Evolutionary conservation across 2,329 filamentous ascomycete genomes (phyloP).

Genomic region (Balansia obtecta): DNA sequence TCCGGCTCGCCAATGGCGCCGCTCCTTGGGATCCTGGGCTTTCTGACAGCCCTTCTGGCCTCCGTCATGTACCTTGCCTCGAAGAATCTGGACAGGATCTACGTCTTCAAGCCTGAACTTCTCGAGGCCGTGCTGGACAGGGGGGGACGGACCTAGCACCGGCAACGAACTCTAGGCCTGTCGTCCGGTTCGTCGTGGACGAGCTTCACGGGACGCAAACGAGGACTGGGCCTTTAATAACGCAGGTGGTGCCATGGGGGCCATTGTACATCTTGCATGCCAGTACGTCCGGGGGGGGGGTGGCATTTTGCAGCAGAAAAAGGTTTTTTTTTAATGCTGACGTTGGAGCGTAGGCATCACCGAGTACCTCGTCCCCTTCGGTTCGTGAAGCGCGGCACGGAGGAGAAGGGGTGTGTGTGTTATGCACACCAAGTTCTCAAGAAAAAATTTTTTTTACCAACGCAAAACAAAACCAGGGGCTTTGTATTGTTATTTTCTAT

Average conservation of each 20-base stretch:
- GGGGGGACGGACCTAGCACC: conserved; percentile 52
- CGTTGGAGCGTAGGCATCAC: conserved; percentile 45
- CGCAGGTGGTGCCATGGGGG: conserved; percentile 81
- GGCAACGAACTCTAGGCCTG: conserved; percentile 64
- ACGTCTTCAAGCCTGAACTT: conserved; percentile 60
- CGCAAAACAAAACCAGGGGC: neutral
- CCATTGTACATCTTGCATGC: conserved; percentile 87
- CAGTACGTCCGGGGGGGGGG: too few species aligned
- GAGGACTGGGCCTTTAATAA: conserved; percentile 92
- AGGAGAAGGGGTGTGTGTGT: too few species aligned
- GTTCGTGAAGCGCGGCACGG: conserved; percentile 17
- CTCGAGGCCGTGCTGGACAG: conserved; percentile 56
- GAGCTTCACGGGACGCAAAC: conserved; percentile 48
- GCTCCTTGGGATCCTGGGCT: conserved; percentile 35
- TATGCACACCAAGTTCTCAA: neutral
- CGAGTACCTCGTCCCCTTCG: conserved; percentile 85
- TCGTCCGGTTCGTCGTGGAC: conserved; percentile 57
- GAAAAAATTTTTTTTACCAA: too few species aligned
- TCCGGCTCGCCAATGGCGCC: conserved; percentile 11
- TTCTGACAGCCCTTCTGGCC: conserved; percentile 41
- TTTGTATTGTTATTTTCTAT: too few species aligned
- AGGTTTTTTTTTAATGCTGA: neutral
- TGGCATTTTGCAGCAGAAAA: too few species aligned
- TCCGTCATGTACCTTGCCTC: conserved; percentile 44
- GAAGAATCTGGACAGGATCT: conserved; percentile 50